phyloP scores from a whole-genome alignment of 768 basidiomycete genomes.

The Xanthoconium purpureum region DNA sequence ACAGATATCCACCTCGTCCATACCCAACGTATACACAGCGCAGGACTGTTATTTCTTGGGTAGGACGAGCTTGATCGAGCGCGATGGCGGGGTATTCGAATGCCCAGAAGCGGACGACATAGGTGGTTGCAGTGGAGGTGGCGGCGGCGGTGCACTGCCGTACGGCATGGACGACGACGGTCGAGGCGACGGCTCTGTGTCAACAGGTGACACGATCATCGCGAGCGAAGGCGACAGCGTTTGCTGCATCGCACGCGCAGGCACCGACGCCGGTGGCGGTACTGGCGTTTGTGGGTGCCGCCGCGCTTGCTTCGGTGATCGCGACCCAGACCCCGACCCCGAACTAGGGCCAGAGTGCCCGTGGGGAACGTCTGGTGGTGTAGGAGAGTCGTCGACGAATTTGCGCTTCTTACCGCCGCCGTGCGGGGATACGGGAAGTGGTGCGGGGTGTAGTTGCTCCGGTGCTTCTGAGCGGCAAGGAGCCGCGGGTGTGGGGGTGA shows the following conservation, averaged over 20 bases:
- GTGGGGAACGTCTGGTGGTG: constrained; percentile 19
- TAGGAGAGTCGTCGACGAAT: constrained; percentile 33
- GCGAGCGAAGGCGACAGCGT: constrained; percentile 34
- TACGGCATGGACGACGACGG: constrained; percentile 27
- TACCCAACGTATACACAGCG: not conserved
- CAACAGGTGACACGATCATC: constrained; percentile 35
- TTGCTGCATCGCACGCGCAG: constrained; percentile 33
- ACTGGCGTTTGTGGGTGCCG: constrained; percentile 35
- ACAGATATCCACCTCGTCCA: not conserved
- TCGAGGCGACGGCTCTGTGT: constrained; percentile 34
- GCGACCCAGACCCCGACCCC: constrained; percentile 15
- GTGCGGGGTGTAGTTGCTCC: constrained; percentile 14
- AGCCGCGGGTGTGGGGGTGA: constrained; percentile 11
- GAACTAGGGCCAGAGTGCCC: constrained; percentile 9
- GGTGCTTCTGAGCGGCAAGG: constrained; percentile 26
- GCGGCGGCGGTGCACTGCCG: constrained; percentile 7
- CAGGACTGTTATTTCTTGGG: constrained; percentile 27
- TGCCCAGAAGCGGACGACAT: constrained; percentile 6
- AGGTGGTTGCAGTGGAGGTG: constrained; percentile 10
- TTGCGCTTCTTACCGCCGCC: constrained; percentile 35
- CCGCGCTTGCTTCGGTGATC: constrained; percentile 34
- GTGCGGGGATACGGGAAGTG: constrained; percentile 28
- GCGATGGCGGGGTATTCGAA: constrained; percentile 30
- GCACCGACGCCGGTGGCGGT: constrained; percentile 21
- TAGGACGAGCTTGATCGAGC: constrained; percentile 30